These are phyloP conservation scores for Phaeotremella fagi DNA, from an alignment of 768 basidiomycete species.

Conservation along the genomic window DNA sequence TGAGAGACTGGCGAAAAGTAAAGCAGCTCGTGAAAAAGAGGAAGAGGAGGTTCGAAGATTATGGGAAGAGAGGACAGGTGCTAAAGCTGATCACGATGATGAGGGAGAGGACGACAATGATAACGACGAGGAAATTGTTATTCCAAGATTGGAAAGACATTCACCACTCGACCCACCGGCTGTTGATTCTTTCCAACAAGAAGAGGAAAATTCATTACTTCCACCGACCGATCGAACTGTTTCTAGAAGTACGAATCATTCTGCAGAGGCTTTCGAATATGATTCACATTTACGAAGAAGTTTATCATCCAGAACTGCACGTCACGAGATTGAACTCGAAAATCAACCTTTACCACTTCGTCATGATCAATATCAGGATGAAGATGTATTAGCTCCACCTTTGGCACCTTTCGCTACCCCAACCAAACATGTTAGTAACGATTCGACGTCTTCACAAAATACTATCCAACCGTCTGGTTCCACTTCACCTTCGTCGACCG, in stretches of 20 bases:
- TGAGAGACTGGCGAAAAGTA: slow-evolving; percentile 39
- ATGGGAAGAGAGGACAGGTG: slow-evolving; percentile 17
- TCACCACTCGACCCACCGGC: background rate
- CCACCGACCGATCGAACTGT: slow-evolving; percentile 23
- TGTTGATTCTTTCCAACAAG: background rate
- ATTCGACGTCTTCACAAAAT: slow-evolving; percentile 22
- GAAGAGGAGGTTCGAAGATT: slow-evolving; percentile 32
- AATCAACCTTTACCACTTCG: background rate
- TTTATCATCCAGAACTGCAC: slow-evolving; percentile 32
- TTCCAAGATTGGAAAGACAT: background rate
- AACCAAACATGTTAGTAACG: slow-evolving; percentile 15
- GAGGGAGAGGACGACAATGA: slow-evolving; percentile 10
- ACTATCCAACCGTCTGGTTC: slow-evolving; percentile 11
- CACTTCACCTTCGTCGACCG: slow-evolving; percentile 27
- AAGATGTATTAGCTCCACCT: slow-evolving; percentile 13
- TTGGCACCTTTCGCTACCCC: slow-evolving; percentile 24
- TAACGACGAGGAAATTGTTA: background rate
- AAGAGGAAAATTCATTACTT: slow-evolving; percentile 5
- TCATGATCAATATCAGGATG: background rate
- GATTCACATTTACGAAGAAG: slow-evolving; percentile 40
- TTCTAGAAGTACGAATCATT: slow-evolving; percentile 34
- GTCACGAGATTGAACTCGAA: slow-evolving; percentile 2
- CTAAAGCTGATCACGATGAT: slow-evolving; percentile 8
- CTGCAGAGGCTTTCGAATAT: slow-evolving; percentile 43
- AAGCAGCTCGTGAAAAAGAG: slow-evolving; percentile 33